Evolutionary conservation across 164 flowering plant genomes (phyloP).

Genomic region (Annona squamosa): DNA sequence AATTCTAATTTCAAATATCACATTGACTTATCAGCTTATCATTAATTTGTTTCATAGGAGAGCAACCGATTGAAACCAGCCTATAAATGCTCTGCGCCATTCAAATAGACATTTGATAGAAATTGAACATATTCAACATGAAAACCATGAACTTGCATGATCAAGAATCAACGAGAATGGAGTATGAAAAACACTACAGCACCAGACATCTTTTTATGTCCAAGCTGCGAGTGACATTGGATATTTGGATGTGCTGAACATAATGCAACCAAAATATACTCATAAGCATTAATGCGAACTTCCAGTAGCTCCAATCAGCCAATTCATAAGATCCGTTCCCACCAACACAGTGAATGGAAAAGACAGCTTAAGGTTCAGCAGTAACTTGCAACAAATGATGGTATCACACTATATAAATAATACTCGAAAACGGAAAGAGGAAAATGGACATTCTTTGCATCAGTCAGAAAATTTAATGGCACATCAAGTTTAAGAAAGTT

Average conservation of each 20-base stretch:
- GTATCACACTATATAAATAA: neutral
- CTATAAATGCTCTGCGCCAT: neutral
- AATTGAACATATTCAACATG: neutral
- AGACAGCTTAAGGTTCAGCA: neutral
- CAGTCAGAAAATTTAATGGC: neutral
- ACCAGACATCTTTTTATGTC: neutral
- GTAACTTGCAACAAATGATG: neutral
- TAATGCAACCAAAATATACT: neutral
- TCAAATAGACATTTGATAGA: neutral
- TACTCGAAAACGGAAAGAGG: neutral
- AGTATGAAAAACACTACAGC: neutral
- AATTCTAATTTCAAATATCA: neutral
- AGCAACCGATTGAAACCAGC: neutral
- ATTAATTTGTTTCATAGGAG: too few relatives aligned
- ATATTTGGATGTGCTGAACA: too few relatives aligned
- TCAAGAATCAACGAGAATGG: neutral
- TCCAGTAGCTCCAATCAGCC: neutral
- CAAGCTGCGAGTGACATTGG: too few relatives aligned
- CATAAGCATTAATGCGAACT: too few relatives aligned
- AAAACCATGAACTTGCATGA: neutral
- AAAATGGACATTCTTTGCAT: neutral
- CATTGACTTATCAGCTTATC: neutral
- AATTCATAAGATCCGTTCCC: neutral
- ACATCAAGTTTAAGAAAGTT: constrained; percentile 7
- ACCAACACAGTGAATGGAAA: neutral